Conservation (phyloP, 2,329 filamentous ascomycete species). For the Clarireedia sp. region DNA sequence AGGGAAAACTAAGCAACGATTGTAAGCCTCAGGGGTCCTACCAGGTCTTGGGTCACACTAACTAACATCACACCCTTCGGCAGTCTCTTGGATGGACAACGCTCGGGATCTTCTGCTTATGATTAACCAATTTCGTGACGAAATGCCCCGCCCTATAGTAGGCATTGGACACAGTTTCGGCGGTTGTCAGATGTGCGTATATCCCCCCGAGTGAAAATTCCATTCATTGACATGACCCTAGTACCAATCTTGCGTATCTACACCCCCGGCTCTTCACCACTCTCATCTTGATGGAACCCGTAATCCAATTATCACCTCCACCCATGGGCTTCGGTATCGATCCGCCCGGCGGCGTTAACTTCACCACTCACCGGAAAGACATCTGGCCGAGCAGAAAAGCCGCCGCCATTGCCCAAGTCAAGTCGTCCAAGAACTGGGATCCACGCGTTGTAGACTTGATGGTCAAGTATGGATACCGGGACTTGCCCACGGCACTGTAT, state of each 20-base stretch:
- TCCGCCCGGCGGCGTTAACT: constrained; percentile 33
- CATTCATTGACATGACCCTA: not conserved
- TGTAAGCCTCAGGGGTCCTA: constrained; percentile 41
- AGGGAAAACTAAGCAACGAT: constrained; percentile 69
- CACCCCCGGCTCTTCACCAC: constrained; percentile 74
- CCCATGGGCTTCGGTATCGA: constrained; percentile 31
- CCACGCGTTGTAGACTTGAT: constrained; percentile 65
- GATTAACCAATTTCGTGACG: constrained; percentile 78
- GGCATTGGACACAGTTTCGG: constrained; percentile 87
- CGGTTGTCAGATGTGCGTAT: constrained; percentile 50
- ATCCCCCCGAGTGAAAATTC: too few species aligned
- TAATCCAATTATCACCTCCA: constrained; percentile 46
- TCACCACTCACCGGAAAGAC: constrained; percentile 64
- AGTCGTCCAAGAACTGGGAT: constrained; percentile 78
- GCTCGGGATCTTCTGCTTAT: constrained; percentile 74
- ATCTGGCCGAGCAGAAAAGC: constrained; percentile 67
- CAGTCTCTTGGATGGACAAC: constrained; percentile 54
- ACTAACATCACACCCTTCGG: too few species aligned
- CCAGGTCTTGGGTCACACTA: not conserved
- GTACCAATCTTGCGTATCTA: constrained; percentile 57
- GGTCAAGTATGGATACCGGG: constrained; percentile 50
- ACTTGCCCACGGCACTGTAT: constrained; percentile 31
- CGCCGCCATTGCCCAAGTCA: constrained; percentile 59
- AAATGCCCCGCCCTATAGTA: constrained; percentile 55
- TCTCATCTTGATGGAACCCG: constrained; percentile 74